Percentiles rank a stretch among this genome's conserved stretches.
These are phyloP conservation scores for Xylaria telfairii DNA, from an alignment of 495 filamentous ascomycete species.

Conservation along the genomic window DNA sequence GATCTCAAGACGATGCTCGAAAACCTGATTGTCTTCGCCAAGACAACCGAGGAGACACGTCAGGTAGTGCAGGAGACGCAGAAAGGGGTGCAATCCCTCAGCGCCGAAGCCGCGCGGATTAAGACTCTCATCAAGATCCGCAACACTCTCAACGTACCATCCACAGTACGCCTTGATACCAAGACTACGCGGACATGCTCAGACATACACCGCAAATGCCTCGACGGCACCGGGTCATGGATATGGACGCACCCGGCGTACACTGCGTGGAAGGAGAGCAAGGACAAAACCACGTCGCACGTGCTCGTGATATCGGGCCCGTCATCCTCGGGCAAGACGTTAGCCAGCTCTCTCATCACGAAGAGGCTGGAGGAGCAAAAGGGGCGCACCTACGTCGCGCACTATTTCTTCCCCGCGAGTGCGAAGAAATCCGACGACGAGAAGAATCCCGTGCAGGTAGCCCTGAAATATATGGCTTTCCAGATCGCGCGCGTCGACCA, in stretches of 20 bases:
- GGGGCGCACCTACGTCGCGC: slow-evolving; percentile 15
- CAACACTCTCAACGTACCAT: slow-evolving; percentile 32
- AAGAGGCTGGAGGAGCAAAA: slow-evolving; percentile 25
- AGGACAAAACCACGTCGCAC: not conserved
- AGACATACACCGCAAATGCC: slow-evolving; percentile 33
- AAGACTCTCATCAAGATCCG: slow-evolving; percentile 38
- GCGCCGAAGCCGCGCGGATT: slow-evolving; percentile 31
- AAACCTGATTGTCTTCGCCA: slow-evolving; percentile 8
- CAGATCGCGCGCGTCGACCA: slow-evolving; percentile 26
- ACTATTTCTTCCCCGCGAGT: slow-evolving; percentile 28
- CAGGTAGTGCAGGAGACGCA: slow-evolving; percentile 10
- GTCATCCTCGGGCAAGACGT: slow-evolving; percentile 25
- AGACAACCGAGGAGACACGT: slow-evolving; percentile 23
- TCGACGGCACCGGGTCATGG: slow-evolving; percentile 23
- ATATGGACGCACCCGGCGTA: slow-evolving; percentile 26
- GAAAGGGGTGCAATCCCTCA: no score
- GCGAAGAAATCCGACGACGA: slow-evolving; percentile 21
- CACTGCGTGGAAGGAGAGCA: not conserved
- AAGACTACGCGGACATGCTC: slow-evolving; percentile 45
- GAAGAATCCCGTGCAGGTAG: slow-evolving; percentile 21
- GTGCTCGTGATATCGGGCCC: slow-evolving; percentile 23
- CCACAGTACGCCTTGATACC: slow-evolving; percentile 37
- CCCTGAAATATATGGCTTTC: slow-evolving; percentile 31
- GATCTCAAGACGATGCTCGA: not conserved
- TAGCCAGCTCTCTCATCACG: slow-evolving; percentile 22